Conservation (phyloP, 192 early-diverging fungal species). For the Bifiguratus adelaidae region DNA sequence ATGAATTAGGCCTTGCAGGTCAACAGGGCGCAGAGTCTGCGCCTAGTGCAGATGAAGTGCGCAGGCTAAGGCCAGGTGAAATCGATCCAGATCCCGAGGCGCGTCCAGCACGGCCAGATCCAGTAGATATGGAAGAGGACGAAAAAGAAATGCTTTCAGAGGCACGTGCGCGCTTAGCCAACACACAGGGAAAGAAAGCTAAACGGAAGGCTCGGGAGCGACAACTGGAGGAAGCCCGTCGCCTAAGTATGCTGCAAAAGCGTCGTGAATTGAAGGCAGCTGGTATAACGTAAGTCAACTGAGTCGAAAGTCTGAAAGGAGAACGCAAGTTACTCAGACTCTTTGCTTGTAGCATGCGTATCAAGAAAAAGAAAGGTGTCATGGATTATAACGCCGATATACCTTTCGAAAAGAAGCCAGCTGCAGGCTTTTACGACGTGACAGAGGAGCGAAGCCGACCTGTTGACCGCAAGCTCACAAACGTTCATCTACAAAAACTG, state of each 20-base stretch:
- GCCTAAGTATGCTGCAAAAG: conserved; percentile 86
- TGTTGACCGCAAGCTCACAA: conserved; percentile 48
- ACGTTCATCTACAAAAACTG: conserved; percentile 67
- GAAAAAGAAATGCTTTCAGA: conserved; percentile 99
- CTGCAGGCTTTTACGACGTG: conserved; percentile 89
- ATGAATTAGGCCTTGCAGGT: conserved; percentile 52
- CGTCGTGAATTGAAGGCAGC: conserved; percentile 93
- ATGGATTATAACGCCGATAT: conserved; percentile 97
- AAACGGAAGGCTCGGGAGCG: conserved; percentile 98
- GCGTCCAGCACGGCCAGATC: conserved; percentile 95
- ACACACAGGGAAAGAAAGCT: conserved; percentile 98
- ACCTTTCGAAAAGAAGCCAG: conserved; percentile 82
- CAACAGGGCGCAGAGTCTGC: conserved; percentile 55
- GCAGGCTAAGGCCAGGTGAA: conserved; percentile 84
- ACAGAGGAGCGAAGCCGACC: conserved; percentile 68
- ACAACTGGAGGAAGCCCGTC: conserved; percentile 91
- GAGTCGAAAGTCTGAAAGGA: background rate
- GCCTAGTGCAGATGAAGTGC: conserved; percentile 76
- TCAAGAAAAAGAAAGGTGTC: conserved; percentile 57
- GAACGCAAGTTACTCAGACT: background rate
- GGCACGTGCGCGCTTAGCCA: conserved; percentile 95
- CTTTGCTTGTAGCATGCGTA: conserved; percentile 18
- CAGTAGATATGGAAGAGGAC: conserved; percentile 99
- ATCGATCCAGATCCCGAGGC: conserved; percentile 96
- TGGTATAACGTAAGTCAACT: conserved; percentile 65